Base-by-base conservation (phyloP, 768 basidiomycete species). In the Suillus occidentalis region DNA sequence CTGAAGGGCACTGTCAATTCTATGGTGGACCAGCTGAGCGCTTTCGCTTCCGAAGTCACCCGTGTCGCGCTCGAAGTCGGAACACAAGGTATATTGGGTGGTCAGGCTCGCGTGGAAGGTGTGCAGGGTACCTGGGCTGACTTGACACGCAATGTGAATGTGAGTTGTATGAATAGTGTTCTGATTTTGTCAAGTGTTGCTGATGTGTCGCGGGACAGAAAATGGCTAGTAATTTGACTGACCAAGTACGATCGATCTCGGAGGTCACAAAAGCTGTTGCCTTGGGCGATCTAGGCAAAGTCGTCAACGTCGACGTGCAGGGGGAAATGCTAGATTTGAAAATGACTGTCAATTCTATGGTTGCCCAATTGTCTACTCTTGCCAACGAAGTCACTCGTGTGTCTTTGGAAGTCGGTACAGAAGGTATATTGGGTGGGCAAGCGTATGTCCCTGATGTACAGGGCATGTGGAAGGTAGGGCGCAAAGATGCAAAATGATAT, bases 41-140 rank as follows among this genome's bases (percentile, higher is more conserved):
- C 90, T 6, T 96, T 96, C 72, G 92, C 94, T 16, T 87, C 85
- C 3, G 94, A 95, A 67, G 87, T 91, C 36, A 91, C 89, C 6
- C 83, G 91, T 67, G 90, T 97, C 57, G 93, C 94, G 2, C 77
- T 92, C 73, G 94, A 95, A 70, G 94, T 95, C 71, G 94, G 94
- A 28, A 95, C 94, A 4, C 89, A 95, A 70, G 94, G 92, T 72
- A 93, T 93, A 53, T 80, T 96, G 69, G 94, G 95, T 66, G 94
- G 94, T 62, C 94, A 96, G 72, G 95, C 95, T 12, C 87, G 84
- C 40, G 95, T 97, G 42, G 89, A 92, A 67, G 93, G 92, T 72
- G 94, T 95, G 0, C 91, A 95, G 74, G 95, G 95, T 20, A 95
- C 94, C 9, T 97, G 95, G 95, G 88, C 89, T 22, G 91, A 93